Percentiles rank a stretch among this genome's conserved stretches.
Evolutionary conservation across 2,329 filamentous ascomycete genomes (phyloP).

Genomic region (Ceratocystis papillata): DNA sequence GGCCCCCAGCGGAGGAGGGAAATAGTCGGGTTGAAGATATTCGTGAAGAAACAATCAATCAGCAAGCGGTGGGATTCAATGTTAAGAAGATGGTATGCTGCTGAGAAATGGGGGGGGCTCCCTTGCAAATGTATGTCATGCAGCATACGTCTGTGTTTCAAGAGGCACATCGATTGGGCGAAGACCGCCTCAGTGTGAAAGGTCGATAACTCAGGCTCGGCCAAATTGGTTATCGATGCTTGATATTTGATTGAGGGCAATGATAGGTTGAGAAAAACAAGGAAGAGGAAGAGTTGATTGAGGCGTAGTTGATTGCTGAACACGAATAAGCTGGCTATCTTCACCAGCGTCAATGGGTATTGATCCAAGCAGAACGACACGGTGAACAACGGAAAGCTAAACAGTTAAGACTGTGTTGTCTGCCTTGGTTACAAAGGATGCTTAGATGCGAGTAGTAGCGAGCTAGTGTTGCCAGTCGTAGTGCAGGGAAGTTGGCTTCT

Average conservation of each 20-base stretch:
- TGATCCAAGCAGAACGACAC: no score
- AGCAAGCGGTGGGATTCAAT: neutral
- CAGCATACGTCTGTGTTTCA: conserved; percentile 1
- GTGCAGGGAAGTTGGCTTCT: conserved; percentile 6
- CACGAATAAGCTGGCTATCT: no score
- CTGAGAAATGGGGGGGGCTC: neutral
- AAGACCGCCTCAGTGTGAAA: neutral
- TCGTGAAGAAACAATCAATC: neutral
- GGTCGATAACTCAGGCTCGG: neutral
- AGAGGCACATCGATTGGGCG: neutral
- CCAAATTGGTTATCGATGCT: neutral
- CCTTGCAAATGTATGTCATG: conserved; percentile 1
- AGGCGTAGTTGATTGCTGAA: no score
- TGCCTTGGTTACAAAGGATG: neutral
- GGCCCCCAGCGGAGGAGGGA: neutral
- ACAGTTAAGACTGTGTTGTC: neutral
- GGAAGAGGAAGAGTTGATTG: no score
- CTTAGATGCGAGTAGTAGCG: neutral
- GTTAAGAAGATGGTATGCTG: neutral
- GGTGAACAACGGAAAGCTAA: neutral
- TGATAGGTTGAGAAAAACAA: neutral
- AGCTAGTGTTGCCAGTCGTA: neutral
- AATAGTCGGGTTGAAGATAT: neutral
- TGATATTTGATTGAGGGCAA: neutral
- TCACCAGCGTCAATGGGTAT: no score